Conservation (phyloP, 2,329 filamentous ascomycete species). For the Grosmannia huntii region DNA sequence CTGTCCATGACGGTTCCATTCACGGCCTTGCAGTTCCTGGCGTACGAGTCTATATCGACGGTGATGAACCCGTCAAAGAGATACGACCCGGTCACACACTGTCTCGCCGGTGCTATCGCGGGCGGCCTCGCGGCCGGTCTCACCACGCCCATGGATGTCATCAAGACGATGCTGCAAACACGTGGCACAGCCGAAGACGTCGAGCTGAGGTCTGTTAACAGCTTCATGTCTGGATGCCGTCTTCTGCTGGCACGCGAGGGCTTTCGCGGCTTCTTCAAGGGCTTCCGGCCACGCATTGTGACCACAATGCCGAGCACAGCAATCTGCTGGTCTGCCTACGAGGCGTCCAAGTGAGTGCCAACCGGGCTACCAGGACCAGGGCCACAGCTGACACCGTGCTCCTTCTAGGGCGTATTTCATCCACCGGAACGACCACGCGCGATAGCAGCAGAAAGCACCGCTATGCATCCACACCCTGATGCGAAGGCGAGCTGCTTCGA, state of each 20-base stretch:
- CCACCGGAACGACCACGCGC: slow-evolving; percentile 8
- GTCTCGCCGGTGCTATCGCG: slow-evolving; percentile 79
- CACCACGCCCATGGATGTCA: slow-evolving; percentile 93
- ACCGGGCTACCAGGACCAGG: too few relatives aligned
- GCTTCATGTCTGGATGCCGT: slow-evolving; percentile 64
- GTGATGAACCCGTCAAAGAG: slow-evolving; percentile 73
- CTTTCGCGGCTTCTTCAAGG: slow-evolving; percentile 79
- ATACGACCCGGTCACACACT: slow-evolving; percentile 92
- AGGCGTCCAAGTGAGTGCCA: slow-evolving; percentile 50
- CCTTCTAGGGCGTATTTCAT: slow-evolving; percentile 46
- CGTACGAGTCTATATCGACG: slow-evolving; percentile 94
- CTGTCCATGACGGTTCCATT: slow-evolving; percentile 98
- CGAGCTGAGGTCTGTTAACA: slow-evolving; percentile 75
- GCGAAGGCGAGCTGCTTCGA: not conserved
- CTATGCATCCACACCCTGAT: not conserved
- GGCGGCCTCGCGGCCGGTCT: slow-evolving; percentile 88
- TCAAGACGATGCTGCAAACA: slow-evolving; percentile 95
- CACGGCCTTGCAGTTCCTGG: slow-evolving; percentile 91
- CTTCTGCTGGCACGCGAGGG: slow-evolving; percentile 79
- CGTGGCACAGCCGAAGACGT: slow-evolving; percentile 66
- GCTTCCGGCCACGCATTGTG: slow-evolving; percentile 78
- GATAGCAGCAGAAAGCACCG: not conserved
- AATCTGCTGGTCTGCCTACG: slow-evolving; percentile 88
- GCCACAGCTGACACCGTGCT: not conserved
- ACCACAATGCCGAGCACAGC: slow-evolving; percentile 98